phyloP scores from a whole-genome alignment of 495 filamentous ascomycete species.

The Tirmania nivea region DNA sequence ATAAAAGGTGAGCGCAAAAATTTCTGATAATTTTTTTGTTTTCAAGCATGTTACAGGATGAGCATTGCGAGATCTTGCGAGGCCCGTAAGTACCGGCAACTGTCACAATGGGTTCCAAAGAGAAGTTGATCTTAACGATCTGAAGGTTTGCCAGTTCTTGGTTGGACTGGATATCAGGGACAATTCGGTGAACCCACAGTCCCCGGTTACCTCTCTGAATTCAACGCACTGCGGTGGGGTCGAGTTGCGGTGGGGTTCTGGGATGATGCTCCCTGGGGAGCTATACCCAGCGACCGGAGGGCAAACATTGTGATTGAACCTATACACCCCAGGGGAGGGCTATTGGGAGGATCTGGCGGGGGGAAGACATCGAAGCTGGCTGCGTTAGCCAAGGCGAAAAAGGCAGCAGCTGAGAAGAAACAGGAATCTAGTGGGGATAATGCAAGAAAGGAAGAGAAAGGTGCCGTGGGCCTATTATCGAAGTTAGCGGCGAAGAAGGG shows the following conservation, averaged over 20 bases:
- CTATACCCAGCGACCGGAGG: slow-evolving; percentile 45
- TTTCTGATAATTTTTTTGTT: no score
- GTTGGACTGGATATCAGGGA: no score
- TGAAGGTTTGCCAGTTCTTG: no score
- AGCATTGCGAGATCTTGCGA: no score
- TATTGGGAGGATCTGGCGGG: slow-evolving; percentile 51
- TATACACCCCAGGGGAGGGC: slow-evolving; percentile 34
- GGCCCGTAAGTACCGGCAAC: no score
- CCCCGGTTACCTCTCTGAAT: no score
- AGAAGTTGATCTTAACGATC: no score
- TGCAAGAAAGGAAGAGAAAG: slow-evolving; percentile 4
- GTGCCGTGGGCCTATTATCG: slow-evolving; percentile 13
- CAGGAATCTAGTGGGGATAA: background rate
- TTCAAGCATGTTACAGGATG: no score
- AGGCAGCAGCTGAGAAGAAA: slow-evolving; percentile 50
- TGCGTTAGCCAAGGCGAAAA: slow-evolving; percentile 63
- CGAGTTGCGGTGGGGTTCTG: slow-evolving; percentile 37
- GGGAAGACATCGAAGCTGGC: slow-evolving; percentile 75
- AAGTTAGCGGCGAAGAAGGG: slow-evolving; percentile 10
- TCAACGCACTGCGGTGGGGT: background rate
- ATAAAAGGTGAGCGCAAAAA: no score
- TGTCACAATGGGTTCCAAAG: no score
- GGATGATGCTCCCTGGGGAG: slow-evolving; percentile 66
- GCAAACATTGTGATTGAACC: slow-evolving; percentile 45
- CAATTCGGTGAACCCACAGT: no score